Base-by-base conservation (phyloP, 139 green algal species). In the Chlorella sorokiniana region DNA sequence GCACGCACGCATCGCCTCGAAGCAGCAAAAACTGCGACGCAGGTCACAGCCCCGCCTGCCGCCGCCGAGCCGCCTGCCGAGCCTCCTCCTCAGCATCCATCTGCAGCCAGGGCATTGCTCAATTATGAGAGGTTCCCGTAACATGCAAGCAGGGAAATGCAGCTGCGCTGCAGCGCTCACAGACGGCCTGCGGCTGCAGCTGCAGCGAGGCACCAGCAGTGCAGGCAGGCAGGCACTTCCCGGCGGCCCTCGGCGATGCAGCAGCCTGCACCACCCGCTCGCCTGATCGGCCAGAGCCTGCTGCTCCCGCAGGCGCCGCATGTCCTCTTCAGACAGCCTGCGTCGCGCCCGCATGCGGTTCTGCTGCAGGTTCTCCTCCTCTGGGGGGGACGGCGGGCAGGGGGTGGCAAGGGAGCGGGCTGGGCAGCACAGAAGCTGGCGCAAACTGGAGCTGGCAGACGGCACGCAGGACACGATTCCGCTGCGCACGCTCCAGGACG, bases 351-450 rank as follows among this genome's bases (percentile, higher is more conserved):
- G 44, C 14, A 91, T 68, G n/a, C 86, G 62, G 73, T 52, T 68
- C 22, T 64, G 59, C 59, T 85, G 67, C 67, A 86, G 44, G 81
- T 84, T 73, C 68, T 92, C 88, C 70, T 92, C 88, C 69, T 92
- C 86, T 86, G 81, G 42, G 54, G 25, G 54, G 14, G 20, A 10
- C 7, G 11, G 38, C 2, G 71, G 48, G 48, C 9, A 25, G 67
- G 3, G n/a, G 61, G 61, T 68, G 61, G 61, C 23, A 42, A 27
- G 35, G 33, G 33, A 44, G 18, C 7, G 64, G 6, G 4, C 35
- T 5, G 35, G 11, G 64, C 10, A 35, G 8, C 68, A 25, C 59
- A 67, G 22, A 37, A 31, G n/a, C n/a, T n/a, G n/a, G n/a, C n/a
- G n/a, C n/a, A n/a, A n/a, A n/a, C n/a, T n/a, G n/a, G n/a, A n/a